These are phyloP conservation scores for Termitomyces sp. DNA, from an alignment of 768 basidiomycete genomes.

Conservation along the genomic window DNA sequence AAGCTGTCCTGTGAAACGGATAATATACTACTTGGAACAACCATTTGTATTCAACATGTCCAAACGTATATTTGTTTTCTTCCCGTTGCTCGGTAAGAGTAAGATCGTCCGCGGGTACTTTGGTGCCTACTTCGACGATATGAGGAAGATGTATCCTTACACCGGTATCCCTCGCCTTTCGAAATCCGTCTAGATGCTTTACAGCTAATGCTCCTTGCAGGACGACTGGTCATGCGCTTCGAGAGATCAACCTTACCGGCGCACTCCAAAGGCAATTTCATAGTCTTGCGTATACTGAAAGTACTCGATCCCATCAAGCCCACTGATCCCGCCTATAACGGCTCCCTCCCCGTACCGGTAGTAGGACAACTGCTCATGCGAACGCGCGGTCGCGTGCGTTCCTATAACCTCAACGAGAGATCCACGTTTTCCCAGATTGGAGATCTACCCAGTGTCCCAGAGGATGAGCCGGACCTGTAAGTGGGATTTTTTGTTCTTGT, in stretches of 20 bases:
- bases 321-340: neutral
- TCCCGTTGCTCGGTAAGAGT: neutral
- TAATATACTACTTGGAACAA: neutral
- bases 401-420: no score
- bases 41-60: neutral
- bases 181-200: neutral
- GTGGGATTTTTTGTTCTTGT: no score
- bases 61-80: neutral
- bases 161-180: neutral
- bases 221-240: neutral
- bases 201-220: neutral
- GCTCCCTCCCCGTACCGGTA: neutral
- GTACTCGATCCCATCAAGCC: neutral
- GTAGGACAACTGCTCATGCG: neutral
- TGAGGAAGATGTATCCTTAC: neutral
- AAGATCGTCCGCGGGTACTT: no score
- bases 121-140: neutral
- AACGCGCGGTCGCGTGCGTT: no score
- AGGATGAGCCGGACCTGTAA: neutral
- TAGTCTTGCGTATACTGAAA: neutral
- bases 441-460: neutral
- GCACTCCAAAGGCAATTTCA: neutral
- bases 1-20: neutral
- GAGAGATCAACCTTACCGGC: neutral
- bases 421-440: neutral